Percentiles rank a stretch among this genome's conserved stretches.
These are phyloP conservation scores for Aulographum hederae DNA, from an alignment of 2,329 filamentous ascomycete genomes.

Conservation along the genomic window DNA sequence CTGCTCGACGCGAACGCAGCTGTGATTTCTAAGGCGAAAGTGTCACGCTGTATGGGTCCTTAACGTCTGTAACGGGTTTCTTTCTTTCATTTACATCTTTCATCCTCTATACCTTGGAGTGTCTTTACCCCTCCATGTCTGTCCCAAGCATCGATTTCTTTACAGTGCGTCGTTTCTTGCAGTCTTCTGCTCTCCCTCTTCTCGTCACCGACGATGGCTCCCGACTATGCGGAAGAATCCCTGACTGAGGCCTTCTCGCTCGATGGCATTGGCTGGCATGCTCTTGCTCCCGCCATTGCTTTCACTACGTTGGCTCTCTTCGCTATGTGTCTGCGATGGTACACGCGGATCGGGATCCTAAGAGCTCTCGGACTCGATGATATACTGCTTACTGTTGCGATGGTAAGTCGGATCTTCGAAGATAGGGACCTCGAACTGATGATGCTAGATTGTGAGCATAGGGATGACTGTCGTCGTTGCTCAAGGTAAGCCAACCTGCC, in stretches of 20 bases:
- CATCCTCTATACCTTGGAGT: too few relatives aligned
- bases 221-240: too few relatives aligned
- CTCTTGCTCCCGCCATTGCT: slow-evolving; percentile 11
- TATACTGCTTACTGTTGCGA: slow-evolving; percentile 10
- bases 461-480: slow-evolving; percentile 11
- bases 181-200: too few relatives aligned
- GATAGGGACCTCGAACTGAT: background rate
- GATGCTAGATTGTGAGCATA: slow-evolving; percentile 5
- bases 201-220: too few relatives aligned
- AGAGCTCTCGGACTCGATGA: slow-evolving; percentile 11
- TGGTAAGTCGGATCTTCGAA: slow-evolving; percentile 11
- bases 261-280: slow-evolving; percentile 10
- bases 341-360: slow-evolving; percentile 9
- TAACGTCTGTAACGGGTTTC: too few relatives aligned
- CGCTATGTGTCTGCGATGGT: slow-evolving; percentile 12
- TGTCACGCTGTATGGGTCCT: too few relatives aligned
- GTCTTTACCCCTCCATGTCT: too few relatives aligned
- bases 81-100: too few relatives aligned
- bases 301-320: slow-evolving; percentile 11
- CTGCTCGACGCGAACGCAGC: too few relatives aligned
- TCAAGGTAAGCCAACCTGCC: slow-evolving; percentile 9
- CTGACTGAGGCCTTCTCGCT: background rate
- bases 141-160: too few relatives aligned
- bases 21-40: too few relatives aligned
- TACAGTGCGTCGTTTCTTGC: too few relatives aligned